Evolutionary conservation across 306 rosid species (phyloP).

Genomic region (Pterocarpus macrocarpus): DNA sequence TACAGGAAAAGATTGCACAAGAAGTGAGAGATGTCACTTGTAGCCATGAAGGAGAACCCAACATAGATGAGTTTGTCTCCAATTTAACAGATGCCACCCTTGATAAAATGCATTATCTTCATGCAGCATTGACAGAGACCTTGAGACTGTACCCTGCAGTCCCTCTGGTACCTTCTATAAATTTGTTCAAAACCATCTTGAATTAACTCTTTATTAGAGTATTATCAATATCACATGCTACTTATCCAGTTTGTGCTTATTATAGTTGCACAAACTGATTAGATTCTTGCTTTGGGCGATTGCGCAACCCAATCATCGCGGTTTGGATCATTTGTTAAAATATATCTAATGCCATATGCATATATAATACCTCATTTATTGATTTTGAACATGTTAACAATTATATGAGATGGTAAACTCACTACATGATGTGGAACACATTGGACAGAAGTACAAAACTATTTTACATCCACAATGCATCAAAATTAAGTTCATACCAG

Average conservation of each 20-base stretch:
- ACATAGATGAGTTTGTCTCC: constrained; percentile 55
- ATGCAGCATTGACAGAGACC: constrained; percentile 83
- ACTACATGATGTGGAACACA: too few species aligned
- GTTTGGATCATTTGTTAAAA: too few species aligned
- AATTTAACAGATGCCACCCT: constrained; percentile 63
- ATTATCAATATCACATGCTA: not conserved
- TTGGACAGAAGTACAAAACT: too few species aligned
- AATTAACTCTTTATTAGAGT: not conserved
- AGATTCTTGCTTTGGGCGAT: too few species aligned
- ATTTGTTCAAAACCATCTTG: not conserved
- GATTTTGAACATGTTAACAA: too few species aligned
- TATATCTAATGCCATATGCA: too few species aligned
- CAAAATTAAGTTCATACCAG: too few species aligned
- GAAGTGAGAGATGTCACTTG: constrained; percentile 65
- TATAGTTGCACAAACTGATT: constrained; percentile 2
- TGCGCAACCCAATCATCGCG: too few species aligned
- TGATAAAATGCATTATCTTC: constrained; percentile 85
- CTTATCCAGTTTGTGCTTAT: constrained; percentile 5
- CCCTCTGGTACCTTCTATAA: constrained; percentile 55
- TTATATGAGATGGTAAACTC: too few species aligned
- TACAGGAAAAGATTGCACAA: constrained; percentile 74
- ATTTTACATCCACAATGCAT: too few species aligned
- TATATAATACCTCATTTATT: too few species aligned
- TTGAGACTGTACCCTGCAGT: constrained; percentile 83
- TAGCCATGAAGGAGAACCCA: constrained; percentile 45